Evolutionary conservation across 345 rosid genomes (phyloP).

Genomic region (Linum usitatissimum): DNA sequence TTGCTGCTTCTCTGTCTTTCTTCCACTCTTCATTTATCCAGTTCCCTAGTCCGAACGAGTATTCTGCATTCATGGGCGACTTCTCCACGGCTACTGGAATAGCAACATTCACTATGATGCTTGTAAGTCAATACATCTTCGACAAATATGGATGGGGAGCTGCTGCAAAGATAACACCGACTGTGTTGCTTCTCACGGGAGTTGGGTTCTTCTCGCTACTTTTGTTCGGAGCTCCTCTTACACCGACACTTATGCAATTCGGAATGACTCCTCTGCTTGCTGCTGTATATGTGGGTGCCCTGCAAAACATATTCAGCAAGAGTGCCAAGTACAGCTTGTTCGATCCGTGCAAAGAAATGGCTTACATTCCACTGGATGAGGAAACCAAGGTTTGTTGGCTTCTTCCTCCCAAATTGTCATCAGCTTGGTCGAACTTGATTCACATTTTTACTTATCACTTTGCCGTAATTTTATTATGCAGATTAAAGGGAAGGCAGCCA

Average conservation of each 20-base stretch:
- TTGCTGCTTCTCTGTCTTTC: conserved; percentile 1
- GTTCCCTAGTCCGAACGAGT: conserved; percentile 97
- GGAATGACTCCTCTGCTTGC: conserved; percentile 98
- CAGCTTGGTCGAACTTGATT: not conserved
- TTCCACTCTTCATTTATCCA: conserved; percentile 14
- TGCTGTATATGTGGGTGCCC: conserved; percentile 90
- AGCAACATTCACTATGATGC: conserved; percentile 90
- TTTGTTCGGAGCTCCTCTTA: conserved; percentile 64
- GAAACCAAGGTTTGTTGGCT: conserved; percentile 67
- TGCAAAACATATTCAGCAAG: conserved; percentile 99
- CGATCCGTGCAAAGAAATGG: conserved; percentile 99
- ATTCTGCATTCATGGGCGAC: conserved; percentile 97
- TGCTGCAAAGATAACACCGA: conserved; percentile 87
- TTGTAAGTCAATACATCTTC: conserved; percentile 75
- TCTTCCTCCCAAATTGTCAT: not conserved
- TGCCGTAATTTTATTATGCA: conserved; percentile 17
- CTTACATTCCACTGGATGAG: conserved; percentile 88
- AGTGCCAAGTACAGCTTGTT: conserved; percentile 98
- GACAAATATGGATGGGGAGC: conserved; percentile 93
- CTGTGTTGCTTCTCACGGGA: conserved; percentile 77
- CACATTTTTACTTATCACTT: not conserved
- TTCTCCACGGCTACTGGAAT: conserved; percentile 91
- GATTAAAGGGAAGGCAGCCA: conserved; percentile 98
- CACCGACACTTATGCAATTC: conserved; percentile 53
- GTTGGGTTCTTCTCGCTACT: conserved; percentile 86